phyloP scores from a whole-genome alignment of 352 stramenopile genomes.

The Globisporangium irregulare region DNA sequence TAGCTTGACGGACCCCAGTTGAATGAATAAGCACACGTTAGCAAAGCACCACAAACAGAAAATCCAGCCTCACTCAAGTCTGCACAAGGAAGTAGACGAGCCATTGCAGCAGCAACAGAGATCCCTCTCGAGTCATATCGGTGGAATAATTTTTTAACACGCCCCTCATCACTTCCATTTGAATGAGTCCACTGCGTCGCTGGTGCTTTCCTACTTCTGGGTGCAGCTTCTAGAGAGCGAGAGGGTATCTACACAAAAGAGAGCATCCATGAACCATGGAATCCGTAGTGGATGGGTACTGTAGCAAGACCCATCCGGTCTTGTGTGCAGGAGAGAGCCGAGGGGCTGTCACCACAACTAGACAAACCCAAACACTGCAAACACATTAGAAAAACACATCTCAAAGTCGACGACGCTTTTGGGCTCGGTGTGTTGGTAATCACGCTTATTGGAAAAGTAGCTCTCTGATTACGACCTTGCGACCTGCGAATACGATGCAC shows the following conservation, averaged over 20 bases:
- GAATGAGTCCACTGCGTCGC: no score
- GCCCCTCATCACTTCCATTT: not conserved
- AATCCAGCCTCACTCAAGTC: not conserved
- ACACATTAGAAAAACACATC: not conserved
- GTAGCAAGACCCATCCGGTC: not conserved
- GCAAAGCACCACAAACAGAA: not conserved
- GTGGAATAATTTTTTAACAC: not conserved
- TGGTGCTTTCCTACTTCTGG: not conserved
- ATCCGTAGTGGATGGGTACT: not conserved
- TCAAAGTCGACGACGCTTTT: not conserved
- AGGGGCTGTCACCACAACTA: not conserved
- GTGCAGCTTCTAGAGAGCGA: not conserved
- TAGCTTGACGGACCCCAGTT: not conserved
- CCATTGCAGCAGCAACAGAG: not conserved
- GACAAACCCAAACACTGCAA: not conserved
- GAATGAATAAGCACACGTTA: not conserved
- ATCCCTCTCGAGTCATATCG: not conserved
- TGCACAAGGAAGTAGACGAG: not conserved
- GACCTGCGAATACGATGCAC: no score
- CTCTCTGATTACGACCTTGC: not conserved
- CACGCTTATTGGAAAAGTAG: not conserved
- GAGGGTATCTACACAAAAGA: not conserved
- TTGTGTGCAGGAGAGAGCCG: no score
- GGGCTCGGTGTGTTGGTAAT: not conserved
- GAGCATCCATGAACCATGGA: not conserved